These are phyloP conservation scores for Pharnaceum exiguum DNA, from an alignment of 148 eudicot genomes.

Conservation along the genomic window DNA sequence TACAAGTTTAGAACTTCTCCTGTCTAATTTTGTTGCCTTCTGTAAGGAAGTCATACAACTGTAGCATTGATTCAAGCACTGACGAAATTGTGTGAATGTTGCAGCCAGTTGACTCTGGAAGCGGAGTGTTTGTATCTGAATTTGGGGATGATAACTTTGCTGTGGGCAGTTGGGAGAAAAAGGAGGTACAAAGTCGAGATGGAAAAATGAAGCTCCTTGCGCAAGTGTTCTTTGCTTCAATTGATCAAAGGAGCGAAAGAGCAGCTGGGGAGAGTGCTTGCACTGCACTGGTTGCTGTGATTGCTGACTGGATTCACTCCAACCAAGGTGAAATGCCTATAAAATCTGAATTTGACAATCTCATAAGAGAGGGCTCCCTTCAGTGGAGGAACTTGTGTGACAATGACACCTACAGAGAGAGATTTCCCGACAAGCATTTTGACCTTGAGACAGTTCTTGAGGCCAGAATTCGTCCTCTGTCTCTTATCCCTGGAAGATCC, in stretches of 20 bases:
- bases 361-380: constrained; percentile 68
- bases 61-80: neutral
- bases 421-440: constrained; percentile 80
- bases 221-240: constrained; percentile 74
- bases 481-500: constrained; percentile 51
- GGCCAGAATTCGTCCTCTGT: constrained; percentile 53
- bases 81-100: constrained; percentile 6
- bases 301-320: constrained; percentile 72
- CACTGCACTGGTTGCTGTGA: constrained; percentile 72
- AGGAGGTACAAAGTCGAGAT: constrained; percentile 61
- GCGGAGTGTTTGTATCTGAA: constrained; percentile 35
- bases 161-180: constrained; percentile 72
- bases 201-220: constrained; percentile 59
- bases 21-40: neutral
- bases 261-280: constrained; percentile 91
- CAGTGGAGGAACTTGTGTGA: constrained; percentile 83
- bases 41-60: neutral
- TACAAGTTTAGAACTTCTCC: no score
- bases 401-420: constrained; percentile 32
- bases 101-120: constrained; percentile 34
- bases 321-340: constrained; percentile 61
- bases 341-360: constrained; percentile 68
- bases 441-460: constrained; percentile 75
- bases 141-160: constrained; percentile 75
- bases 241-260: constrained; percentile 72